A percentile compares a stretch with the other conserved stretches of the same genome.
phyloP scores from a whole-genome alignment of 495 filamentous ascomycete genomes.

The Penicillium chermesinum region DNA sequence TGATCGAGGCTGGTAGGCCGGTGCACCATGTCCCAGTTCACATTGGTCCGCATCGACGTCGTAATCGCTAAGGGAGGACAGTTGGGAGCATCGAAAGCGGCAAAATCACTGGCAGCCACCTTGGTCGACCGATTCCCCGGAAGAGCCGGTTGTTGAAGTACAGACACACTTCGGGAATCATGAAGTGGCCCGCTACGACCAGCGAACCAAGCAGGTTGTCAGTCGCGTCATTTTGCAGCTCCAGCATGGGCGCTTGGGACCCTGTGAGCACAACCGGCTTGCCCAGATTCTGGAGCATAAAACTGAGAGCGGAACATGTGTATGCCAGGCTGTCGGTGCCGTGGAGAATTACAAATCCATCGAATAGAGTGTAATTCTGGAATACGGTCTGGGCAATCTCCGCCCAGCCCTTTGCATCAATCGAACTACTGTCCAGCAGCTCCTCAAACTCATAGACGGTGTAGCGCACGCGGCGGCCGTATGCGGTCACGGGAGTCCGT shows the following conservation, averaged over 20 bases:
- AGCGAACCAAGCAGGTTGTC: constrained; percentile 90
- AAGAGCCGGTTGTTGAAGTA: constrained; percentile 95
- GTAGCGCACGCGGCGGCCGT: constrained; percentile 79
- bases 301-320: constrained; percentile 85
- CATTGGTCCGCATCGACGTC: constrained; percentile 71
- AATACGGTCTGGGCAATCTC: constrained; percentile 68
- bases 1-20: constrained; percentile 66
- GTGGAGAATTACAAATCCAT: constrained; percentile 94
- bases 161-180: constrained; percentile 91
- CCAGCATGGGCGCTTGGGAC: constrained; percentile 87
- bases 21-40: constrained; percentile 77
- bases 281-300: constrained; percentile 89
- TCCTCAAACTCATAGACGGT: constrained; percentile 80
- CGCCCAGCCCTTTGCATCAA: constrained; percentile 85
- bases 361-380: constrained; percentile 83
- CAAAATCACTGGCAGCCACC: constrained; percentile 78
- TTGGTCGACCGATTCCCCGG: constrained; percentile 90
- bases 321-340: constrained; percentile 93
- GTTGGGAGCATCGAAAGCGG: constrained; percentile 85
- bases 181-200: constrained; percentile 92
- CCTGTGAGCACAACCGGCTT: constrained; percentile 91
- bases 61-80: constrained; percentile 73
- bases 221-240: constrained; percentile 90
- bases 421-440: constrained; percentile 87
- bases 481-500: constrained; percentile 74